These are phyloP conservation scores for Pseudoscleropodium purum DNA, from an alignment of 225 moss, liverwort and hornwort species.

Conservation along the genomic window DNA sequence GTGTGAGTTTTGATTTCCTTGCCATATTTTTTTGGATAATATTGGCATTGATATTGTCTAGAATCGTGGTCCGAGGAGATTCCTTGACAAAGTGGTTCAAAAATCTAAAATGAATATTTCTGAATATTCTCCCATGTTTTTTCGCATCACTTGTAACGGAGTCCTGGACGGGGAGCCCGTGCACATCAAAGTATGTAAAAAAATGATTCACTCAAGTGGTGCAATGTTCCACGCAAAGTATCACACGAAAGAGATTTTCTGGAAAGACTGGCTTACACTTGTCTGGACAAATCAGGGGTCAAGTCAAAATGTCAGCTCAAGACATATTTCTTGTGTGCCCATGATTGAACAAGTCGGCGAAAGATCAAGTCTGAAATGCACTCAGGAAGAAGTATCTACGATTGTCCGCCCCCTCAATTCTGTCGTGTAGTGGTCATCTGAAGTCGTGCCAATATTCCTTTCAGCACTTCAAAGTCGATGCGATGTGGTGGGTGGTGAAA, in stretches of 20 bases:
- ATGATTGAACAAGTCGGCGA: not conserved
- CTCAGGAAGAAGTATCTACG: not conserved
- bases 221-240: not conserved
- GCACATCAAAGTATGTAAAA: not conserved
- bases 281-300: not conserved
- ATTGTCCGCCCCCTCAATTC: not conserved
- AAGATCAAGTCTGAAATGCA: not conserved
- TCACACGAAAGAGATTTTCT: not conserved
- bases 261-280: not conserved
- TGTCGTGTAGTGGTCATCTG: not conserved
- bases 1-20: not conserved
- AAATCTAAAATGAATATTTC: not conserved
- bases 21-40: not conserved
- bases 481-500: not conserved
- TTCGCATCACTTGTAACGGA: not conserved
- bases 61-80: not conserved
- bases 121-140: not conserved
- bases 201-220: not conserved
- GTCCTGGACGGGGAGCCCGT: not conserved
- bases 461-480: not conserved
- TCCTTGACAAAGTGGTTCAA: not conserved
- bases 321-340: not conserved
- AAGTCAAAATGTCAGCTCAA: not conserved
- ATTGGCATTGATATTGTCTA: not conserved
- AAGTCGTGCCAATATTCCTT: not conserved